Evolutionary conservation across 2,329 filamentous ascomycete genomes (phyloP).

Genomic region (Tolypocladium sp.): DNA sequence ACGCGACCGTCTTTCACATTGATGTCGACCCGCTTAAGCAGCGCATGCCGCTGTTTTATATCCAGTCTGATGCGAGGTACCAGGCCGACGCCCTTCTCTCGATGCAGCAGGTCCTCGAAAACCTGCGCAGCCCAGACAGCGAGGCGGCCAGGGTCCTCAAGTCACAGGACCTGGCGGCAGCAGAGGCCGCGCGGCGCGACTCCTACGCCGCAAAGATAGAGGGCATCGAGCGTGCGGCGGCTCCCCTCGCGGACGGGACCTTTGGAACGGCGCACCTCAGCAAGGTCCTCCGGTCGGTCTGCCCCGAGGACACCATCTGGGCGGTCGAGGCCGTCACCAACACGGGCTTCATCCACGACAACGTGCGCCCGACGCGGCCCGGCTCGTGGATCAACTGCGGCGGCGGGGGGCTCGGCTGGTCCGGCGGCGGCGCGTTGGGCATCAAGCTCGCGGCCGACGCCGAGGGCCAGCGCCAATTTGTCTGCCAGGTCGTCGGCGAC

Average conservation of each 20-base stretch:
- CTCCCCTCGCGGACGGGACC: slow-evolving; percentile 46
- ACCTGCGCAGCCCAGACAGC: slow-evolving; percentile 35
- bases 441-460: slow-evolving; percentile 54
- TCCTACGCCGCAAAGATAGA: slow-evolving; percentile 48
- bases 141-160: slow-evolving; percentile 20
- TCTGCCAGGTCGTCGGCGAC: slow-evolving; percentile 40
- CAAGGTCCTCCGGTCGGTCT: slow-evolving; percentile 5
- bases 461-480: slow-evolving; percentile 29
- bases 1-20: slow-evolving; percentile 45
- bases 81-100: slow-evolving; percentile 52
- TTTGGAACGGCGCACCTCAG: slow-evolving; percentile 21
- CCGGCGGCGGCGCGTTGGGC: slow-evolving; percentile 60
- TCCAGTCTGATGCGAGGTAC: slow-evolving; percentile 52
- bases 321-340: slow-evolving; percentile 68
- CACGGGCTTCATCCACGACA: slow-evolving; percentile 53
- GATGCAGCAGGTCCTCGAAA: slow-evolving; percentile 55
- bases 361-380: slow-evolving; percentile 54
- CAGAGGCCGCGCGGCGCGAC: slow-evolving; percentile 37
- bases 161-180: slow-evolving; percentile 12
- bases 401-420: slow-evolving; percentile 68
- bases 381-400: slow-evolving; percentile 71
- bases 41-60: slow-evolving; percentile 60
- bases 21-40: slow-evolving; percentile 55
- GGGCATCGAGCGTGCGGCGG: slow-evolving; percentile 41
- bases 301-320: slow-evolving; percentile 48